Evolutionary conservation across 2,329 filamentous ascomycete genomes (phyloP).

Genomic region (Ramichloridium luteum): DNA sequence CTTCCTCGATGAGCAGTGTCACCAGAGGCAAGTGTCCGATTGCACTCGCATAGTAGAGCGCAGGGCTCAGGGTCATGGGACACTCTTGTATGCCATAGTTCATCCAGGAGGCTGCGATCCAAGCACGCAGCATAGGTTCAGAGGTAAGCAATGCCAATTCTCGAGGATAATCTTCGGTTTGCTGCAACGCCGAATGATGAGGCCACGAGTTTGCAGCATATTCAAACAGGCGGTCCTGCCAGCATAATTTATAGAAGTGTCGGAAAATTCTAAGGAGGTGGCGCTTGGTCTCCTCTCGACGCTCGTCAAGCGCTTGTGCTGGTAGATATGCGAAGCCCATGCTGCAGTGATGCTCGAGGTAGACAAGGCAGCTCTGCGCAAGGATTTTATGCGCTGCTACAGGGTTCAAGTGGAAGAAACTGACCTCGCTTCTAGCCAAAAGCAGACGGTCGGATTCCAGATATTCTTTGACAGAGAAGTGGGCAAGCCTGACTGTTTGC

Average conservation of each 20-base stretch:
- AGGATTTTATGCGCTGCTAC: conserved; percentile 7
- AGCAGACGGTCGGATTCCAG: conserved; percentile 12
- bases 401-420: no score
- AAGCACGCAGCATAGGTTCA: conserved; percentile 2
- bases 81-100: neutral
- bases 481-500: conserved; percentile 12
- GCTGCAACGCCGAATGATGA: conserved; percentile 7
- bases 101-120: conserved; percentile 4
- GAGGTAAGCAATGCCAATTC: conserved; percentile 3
- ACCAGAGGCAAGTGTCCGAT: conserved; percentile 4
- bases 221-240: no score
- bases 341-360: conserved; percentile 8
- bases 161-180: conserved; percentile 1
- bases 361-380: conserved; percentile 10
- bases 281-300: conserved; percentile 5
- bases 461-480: conserved; percentile 18
- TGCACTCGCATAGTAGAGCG: conserved; percentile 7
- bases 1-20: no score
- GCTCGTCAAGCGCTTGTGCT: no score
- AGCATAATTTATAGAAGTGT: conserved; percentile 10
- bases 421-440: no score
- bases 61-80: conserved; percentile 3
- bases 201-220: conserved; percentile 11
- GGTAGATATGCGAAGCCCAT: no score
- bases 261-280: conserved; percentile 5